These are phyloP conservation scores for Tuber borchii DNA, from an alignment of 495 filamentous ascomycete species.

Conservation along the genomic window DNA sequence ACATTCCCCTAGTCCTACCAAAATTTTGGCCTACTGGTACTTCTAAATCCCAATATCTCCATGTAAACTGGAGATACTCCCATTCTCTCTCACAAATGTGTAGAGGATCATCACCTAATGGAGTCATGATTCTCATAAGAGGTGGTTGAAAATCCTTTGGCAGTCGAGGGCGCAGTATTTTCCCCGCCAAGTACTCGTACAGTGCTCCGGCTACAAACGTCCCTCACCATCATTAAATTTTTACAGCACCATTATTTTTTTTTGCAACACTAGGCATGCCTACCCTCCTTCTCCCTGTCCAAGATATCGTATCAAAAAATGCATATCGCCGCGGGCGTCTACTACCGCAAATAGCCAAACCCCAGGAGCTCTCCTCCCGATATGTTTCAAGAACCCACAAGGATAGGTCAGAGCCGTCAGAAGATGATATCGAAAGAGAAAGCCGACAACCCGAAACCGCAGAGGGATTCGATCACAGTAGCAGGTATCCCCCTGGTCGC, in stretches of 20 bases:
- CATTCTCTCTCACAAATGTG: too few species aligned
- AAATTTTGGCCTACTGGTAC: too few species aligned
- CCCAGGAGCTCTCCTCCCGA: neutral
- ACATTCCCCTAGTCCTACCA: too few species aligned
- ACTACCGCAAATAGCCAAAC: neutral
- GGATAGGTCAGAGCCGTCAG: neutral
- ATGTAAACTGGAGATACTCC: too few species aligned
- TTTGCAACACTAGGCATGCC: neutral
- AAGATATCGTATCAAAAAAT: neutral
- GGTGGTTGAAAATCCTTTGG: too few species aligned
- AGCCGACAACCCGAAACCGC: neutral
- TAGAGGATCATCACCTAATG: too few species aligned
- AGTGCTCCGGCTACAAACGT: too few species aligned
- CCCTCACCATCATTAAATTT: neutral
- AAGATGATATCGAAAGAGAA: neutral
- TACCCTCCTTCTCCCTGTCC: neutral
- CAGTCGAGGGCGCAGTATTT: too few species aligned
- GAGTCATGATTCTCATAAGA: too few species aligned
- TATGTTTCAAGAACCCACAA: neutral
- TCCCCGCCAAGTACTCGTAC: too few species aligned
- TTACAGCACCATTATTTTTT: neutral
- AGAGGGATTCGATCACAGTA: neutral
- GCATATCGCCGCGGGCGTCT: neutral
- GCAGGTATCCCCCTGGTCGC: neutral
- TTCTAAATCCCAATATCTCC: too few species aligned